Percentiles rank a stretch among this genome's conserved stretches.
phyloP scores from a whole-genome alignment of 2,329 filamentous ascomycete genomes.

The Lasiodiplodia hormozganensis region DNA sequence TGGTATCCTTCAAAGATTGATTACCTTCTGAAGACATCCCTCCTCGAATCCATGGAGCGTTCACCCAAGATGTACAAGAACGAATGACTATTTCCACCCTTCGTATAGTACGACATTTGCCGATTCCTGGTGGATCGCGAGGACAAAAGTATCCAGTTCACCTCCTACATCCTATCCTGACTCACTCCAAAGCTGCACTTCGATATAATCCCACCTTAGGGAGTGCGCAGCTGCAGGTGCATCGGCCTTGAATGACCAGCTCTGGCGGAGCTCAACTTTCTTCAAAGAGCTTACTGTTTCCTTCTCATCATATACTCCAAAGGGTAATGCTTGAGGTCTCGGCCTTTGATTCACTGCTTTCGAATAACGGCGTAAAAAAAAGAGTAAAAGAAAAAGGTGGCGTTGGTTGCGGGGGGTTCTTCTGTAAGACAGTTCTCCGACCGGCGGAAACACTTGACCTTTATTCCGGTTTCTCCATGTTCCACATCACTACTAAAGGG shows the following conservation, averaged over 20 bases:
- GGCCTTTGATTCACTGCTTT: not conserved
- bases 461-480: not conserved
- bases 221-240: too few relatives aligned
- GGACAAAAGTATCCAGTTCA: not conserved
- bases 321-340: not conserved
- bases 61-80: conserved; percentile 45
- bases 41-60: conserved; percentile 46
- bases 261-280: not conserved
- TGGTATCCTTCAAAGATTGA: conserved; percentile 44
- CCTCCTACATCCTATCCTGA: too few relatives aligned
- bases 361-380: not conserved
- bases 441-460: not conserved
- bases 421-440: not conserved
- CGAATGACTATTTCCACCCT: not conserved
- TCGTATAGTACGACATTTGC: too few relatives aligned
- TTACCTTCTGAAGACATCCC: conserved; percentile 38
- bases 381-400: not conserved
- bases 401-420: too few relatives aligned
- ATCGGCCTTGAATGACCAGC: not conserved
- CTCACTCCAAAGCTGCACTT: too few relatives aligned
- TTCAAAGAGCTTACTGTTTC: not conserved
- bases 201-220: too few relatives aligned
- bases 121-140: not conserved
- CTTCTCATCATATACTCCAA: not conserved
- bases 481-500: not conserved